Evolutionary conservation across 768 basidiomycete species (phyloP).

Genomic region (Suillus alpinus): DNA sequence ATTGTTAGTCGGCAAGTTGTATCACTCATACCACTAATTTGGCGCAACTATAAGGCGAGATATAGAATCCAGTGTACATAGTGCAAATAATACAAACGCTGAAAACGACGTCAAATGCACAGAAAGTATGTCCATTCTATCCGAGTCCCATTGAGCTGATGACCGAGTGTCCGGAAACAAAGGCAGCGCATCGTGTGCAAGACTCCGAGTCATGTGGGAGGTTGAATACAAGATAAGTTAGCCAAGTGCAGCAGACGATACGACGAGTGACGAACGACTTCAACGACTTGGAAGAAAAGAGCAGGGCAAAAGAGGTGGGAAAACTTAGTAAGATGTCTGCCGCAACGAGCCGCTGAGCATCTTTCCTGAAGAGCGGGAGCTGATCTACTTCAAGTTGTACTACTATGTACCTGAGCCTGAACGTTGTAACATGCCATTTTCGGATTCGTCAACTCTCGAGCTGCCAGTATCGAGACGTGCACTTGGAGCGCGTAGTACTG

Average conservation of each 20-base stretch:
- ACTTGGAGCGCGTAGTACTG: background rate
- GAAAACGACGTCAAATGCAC: background rate
- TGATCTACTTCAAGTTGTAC: too few relatives aligned
- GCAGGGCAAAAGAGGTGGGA: background rate
- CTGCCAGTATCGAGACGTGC: background rate
- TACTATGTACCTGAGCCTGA: too few relatives aligned
- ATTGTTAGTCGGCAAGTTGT: background rate
- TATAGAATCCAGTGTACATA: background rate
- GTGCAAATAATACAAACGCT: background rate
- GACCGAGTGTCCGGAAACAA: background rate
- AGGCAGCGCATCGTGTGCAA: background rate
- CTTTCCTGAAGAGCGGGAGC: background rate
- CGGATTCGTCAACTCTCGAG: background rate
- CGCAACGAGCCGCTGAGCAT: too few relatives aligned
- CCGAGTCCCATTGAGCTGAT: background rate
- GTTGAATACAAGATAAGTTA: background rate
- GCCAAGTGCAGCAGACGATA: background rate
- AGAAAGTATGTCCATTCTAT: background rate
- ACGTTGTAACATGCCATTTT: background rate
- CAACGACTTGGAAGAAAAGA: too few relatives aligned
- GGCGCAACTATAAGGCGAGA: background rate
- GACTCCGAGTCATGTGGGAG: background rate
- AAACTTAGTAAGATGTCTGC: too few relatives aligned
- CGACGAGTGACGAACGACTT: background rate
- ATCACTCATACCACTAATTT: background rate